Evolutionary conservation across 176 grass and related monocot genomes (phyloP).

Genomic region (Elymus sibiricus): DNA sequence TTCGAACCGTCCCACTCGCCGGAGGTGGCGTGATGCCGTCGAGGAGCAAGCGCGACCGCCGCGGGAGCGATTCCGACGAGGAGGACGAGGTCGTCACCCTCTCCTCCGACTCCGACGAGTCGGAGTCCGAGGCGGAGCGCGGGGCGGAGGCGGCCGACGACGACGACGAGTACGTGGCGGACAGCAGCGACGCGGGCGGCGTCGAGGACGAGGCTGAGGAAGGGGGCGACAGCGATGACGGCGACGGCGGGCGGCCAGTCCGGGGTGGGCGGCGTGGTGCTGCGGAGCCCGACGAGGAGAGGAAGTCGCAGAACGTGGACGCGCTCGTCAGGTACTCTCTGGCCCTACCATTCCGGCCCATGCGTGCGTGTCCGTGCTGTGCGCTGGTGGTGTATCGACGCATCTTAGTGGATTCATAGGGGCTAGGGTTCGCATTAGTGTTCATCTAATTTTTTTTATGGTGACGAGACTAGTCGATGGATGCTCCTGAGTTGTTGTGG

Average conservation of each 20-base stretch:
- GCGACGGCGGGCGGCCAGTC: constrained; percentile 1
- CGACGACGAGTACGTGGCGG: constrained; percentile 48
- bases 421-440: constrained; percentile 25
- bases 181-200: constrained; percentile 27
- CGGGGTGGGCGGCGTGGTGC: constrained; percentile 1
- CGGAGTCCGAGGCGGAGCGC: constrained; percentile 26
- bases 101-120: constrained; percentile 44
- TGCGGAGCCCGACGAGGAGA: constrained; percentile 39
- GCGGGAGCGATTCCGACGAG: constrained; percentile 22
- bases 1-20: constrained; percentile 13
- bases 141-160: constrained; percentile 32
- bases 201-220: constrained; percentile 34
- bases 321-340: constrained; percentile 70
- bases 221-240: constrained; percentile 20
- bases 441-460: constrained; percentile 8
- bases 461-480: neutral
- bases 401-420: neutral
- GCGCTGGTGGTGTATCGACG: constrained; percentile 7
- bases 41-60: constrained; percentile 24
- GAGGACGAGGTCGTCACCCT: constrained; percentile 35
- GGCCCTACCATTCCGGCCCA: neutral
- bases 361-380: neutral
- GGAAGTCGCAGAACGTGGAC: constrained; percentile 83
- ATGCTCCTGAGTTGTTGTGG: neutral
- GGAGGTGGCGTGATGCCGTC: constrained; percentile 34